Evolutionary conservation across 2,329 filamentous ascomycete genomes (phyloP).

Genomic region (Calcarisporium arbuscula): DNA sequence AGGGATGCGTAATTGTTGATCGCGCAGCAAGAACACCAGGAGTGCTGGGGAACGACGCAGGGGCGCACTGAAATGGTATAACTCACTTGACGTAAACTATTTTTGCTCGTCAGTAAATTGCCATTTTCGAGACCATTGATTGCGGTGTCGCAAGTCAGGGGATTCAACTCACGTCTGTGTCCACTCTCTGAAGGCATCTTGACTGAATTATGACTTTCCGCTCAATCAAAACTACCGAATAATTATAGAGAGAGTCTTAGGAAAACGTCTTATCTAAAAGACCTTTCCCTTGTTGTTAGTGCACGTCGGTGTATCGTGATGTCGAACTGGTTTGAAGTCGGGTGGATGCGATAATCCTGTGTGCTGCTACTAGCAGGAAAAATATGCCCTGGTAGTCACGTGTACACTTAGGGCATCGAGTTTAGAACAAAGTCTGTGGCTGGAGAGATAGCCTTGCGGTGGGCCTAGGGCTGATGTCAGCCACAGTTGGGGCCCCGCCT

Average conservation of each 20-base stretch:
- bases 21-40: too few relatives aligned
- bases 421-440: conserved; percentile 3
- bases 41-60: too few relatives aligned
- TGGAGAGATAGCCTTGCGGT: not conserved
- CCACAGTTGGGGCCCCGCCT: too few relatives aligned
- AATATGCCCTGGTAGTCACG: conserved; percentile 31
- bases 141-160: not conserved
- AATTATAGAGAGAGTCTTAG: conserved; percentile 32
- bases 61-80: too few relatives aligned
- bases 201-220: conserved; percentile 44
- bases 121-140: conserved; percentile 1
- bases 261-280: conserved; percentile 40
- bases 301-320: conserved; percentile 39
- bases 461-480: too few relatives aligned
- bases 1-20: too few relatives aligned
- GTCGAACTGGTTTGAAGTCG: conserved; percentile 21
- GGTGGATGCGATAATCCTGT: conserved; percentile 31
- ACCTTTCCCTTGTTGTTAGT: conserved; percentile 34
- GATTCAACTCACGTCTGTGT: conserved; percentile 70
- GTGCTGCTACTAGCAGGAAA: conserved; percentile 25
- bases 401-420: conserved; percentile 24
- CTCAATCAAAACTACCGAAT: conserved; percentile 41
- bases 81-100: conserved; percentile 88
- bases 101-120: conserved; percentile 32
- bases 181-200: conserved; percentile 85